Evolutionary conservation across 2,329 filamentous ascomycete genomes (phyloP), one percentile per base, ranked within the genome.

Genomic region (Parastagonospora avenae): DNA sequence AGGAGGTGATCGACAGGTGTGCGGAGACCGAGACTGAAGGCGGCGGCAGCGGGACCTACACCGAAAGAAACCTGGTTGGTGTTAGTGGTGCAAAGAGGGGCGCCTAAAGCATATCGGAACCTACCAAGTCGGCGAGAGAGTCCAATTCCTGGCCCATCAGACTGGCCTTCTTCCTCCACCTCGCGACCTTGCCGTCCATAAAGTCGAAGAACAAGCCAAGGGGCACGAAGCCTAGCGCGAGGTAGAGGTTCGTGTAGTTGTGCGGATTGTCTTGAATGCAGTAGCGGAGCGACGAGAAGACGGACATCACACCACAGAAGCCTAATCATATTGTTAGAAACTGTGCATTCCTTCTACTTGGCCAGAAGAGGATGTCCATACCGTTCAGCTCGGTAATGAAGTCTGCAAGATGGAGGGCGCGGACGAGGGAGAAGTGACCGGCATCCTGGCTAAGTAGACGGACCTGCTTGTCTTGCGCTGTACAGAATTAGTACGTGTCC

Each of bases 91-190:
- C 12, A n/a, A 31, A 15, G 27, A n/a, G 19, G 40, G 45, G 14
- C 14, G 27, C 28, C 14, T 33, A 15, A 28, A 15, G 19, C 42
- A 44, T 42, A 8, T 31, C 40, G n/a, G 15, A n/a, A 68, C 84
- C 27, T 87, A 96, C 92, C 80, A 99, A 74, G 73, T 99, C 94
- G 48, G 94, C 94, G 41, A 99, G 82, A 6, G 93, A 97, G 75
- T 99, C 94, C 48, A 99, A 80, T 76, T 99, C 94, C 76, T 97
- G 93, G 10, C 94, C 94, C 93, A 99, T 97, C 72, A 99, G 81
- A 66, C 90, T 95, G 67, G 91, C 94, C 87, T 97, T 99, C 78
- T 91, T 89, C 73, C 94, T 86, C 94, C 94, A 97, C 60, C 94
- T 83, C 57, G 94, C 94, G 48, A 99, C 92, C 72, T 92, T 94